Base-by-base conservation (phyloP, 805 yeast species). In the Tetrapisispora fleetii region DNA sequence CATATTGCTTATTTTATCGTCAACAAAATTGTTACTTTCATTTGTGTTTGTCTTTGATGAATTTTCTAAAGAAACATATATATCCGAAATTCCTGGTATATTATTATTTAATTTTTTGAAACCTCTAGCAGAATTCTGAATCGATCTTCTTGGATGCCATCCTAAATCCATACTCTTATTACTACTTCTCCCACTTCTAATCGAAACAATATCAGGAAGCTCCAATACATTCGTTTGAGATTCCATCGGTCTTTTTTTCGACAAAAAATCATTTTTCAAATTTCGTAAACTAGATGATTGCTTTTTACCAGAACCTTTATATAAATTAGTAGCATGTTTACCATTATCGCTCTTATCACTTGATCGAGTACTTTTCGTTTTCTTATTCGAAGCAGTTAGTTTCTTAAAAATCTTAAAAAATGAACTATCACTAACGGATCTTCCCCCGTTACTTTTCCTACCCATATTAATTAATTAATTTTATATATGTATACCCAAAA, bases 151-250 rank as follows among this genome's bases (percentile, higher is more conserved):
- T 21, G 43, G 40, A 22, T 19, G 28, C 48, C 48, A 40, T 3
- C 43, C 48, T 22, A 39, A 41, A 39, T 45, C 47, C 18, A 43
- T 16, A 39, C 40, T 50, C 30, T 48, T 50, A 24, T 37, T 50
- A 22, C 49, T 48, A 30, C 54, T 52, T 43, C 48, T 46, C 5
- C 49, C 47, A 37, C 57, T 55, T 43, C 53, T 56, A 8, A 60
- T 48, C 2, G 63, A 59, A 3, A 51, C 56, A 22, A 58, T 58
- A 22, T 60, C 65, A 7, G 65, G 63, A 27, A 59, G 37, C 10
- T 58, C 60, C 8, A 56, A 49, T 10, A 50, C 49, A 36, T 41
- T 41, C 2, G 45, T 37, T 11, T 37, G 42, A 21, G 49, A 47
- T 35, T 30, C 37, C 2, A 9, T 13, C 11, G 24, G 37, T 21